A percentile compares a stretch with the other conserved stretches of the same genome.
These are phyloP conservation scores for Castanopsis chinensis DNA, from an alignment of 306 rosid genomes.

Conservation along the genomic window DNA sequence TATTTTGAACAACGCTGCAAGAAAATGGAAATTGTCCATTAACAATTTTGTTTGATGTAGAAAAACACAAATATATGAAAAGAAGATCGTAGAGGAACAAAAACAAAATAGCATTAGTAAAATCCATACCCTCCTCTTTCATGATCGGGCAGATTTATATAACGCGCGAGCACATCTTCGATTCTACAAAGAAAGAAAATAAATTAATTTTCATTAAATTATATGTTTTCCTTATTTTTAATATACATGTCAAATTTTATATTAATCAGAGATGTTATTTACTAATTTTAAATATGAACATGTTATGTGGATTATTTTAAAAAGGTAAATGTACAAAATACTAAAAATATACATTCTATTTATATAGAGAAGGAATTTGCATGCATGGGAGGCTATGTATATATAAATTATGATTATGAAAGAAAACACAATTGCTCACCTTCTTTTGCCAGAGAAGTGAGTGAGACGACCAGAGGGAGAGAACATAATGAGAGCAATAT, in stretches of 20 bases:
- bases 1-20: conserved; percentile 68
- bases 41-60: neutral
- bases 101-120: neutral
- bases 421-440: conserved; percentile 23
- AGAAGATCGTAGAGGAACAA: neutral
- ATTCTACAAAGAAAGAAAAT: conserved; percentile 40
- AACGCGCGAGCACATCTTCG: conserved; percentile 81
- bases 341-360: too few relatives aligned
- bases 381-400: too few relatives aligned
- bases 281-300: too few relatives aligned
- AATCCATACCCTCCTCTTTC: conserved; percentile 68
- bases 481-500: conserved; percentile 80
- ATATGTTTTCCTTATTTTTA: too few relatives aligned
- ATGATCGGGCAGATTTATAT: conserved; percentile 68
- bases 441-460: conserved; percentile 69
- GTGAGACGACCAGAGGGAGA: conserved; percentile 61
- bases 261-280: too few relatives aligned
- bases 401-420: neutral
- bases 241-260: too few relatives aligned
- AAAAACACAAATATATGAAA: neutral
- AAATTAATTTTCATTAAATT: too few relatives aligned
- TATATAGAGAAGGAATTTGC: neutral
- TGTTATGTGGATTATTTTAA: too few relatives aligned
- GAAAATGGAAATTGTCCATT: neutral
- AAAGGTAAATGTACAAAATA: too few relatives aligned